Percentiles rank a stretch among this genome's conserved stretches.
These are phyloP conservation scores for Clonostachys byssicola DNA, from an alignment of 2,329 filamentous ascomycete genomes.

Conservation along the genomic window DNA sequence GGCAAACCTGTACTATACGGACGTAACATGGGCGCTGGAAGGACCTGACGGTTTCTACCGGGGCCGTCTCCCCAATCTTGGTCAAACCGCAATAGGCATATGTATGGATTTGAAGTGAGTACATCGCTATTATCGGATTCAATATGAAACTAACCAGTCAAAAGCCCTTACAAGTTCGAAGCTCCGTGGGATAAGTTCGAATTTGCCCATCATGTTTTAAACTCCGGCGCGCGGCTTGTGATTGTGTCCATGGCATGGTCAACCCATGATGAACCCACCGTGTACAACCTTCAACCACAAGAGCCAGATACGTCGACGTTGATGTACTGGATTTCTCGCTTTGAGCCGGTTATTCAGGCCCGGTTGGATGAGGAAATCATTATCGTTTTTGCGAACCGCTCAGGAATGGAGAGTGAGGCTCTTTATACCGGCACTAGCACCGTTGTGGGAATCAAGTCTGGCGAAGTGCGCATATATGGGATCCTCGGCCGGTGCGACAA, in stretches of 20 bases:
- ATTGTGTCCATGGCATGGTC: slow-evolving; percentile 78
- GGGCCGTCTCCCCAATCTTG: slow-evolving; percentile 39
- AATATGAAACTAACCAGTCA: neutral
- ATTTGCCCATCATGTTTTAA: slow-evolving; percentile 51
- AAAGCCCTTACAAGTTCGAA: slow-evolving; percentile 29
- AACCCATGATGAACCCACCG: slow-evolving; percentile 46
- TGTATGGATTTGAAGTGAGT: slow-evolving; percentile 62
- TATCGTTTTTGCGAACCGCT: slow-evolving; percentile 68
- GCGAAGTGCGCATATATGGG: slow-evolving; percentile 65
- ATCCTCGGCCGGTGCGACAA: slow-evolving; percentile 68
- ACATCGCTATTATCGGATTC: neutral
- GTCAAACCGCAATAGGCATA: slow-evolving; percentile 53
- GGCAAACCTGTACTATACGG: slow-evolving; percentile 51
- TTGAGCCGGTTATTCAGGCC: slow-evolving; percentile 59
- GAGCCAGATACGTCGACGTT: slow-evolving; percentile 71
- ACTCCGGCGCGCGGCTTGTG: slow-evolving; percentile 54
- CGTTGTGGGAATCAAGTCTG: slow-evolving; percentile 61
- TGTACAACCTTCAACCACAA: slow-evolving; percentile 39
- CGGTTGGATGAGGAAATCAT: slow-evolving; percentile 55
- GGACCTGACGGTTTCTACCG: slow-evolving; percentile 45
- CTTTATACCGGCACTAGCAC: slow-evolving; percentile 73
- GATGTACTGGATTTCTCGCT: slow-evolving; percentile 69
- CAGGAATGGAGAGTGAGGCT: slow-evolving; percentile 60
- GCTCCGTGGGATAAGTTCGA: slow-evolving; percentile 32
- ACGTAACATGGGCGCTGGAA: slow-evolving; percentile 59